A percentile compares a stretch with the other conserved stretches of the same genome.
Evolutionary conservation across 495 filamentous ascomycete species (phyloP).

Genomic region (Annulohypoxylon nitens): DNA sequence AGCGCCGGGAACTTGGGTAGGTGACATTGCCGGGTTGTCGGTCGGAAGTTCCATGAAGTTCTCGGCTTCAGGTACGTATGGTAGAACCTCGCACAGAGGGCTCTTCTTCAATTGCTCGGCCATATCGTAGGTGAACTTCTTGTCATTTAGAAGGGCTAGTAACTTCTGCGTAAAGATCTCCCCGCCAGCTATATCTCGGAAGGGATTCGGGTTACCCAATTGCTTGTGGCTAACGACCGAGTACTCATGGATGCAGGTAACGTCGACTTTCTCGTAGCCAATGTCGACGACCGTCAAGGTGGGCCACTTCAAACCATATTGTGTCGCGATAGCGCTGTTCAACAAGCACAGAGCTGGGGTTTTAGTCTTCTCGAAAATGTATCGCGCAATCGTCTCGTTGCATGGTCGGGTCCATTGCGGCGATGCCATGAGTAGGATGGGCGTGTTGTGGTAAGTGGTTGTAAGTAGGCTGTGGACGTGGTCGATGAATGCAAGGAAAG

Average conservation of each 20-base stretch:
- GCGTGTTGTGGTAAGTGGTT: constrained; percentile 89
- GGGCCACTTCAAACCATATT: constrained; percentile 82
- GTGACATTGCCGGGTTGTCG: constrained; percentile 72
- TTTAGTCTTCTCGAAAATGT: constrained; percentile 97
- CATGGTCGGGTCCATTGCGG: constrained; percentile 89
- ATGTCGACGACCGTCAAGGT: constrained; percentile 89
- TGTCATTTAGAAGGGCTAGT: constrained; percentile 72
- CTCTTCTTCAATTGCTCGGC: constrained; percentile 95
- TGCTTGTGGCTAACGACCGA: constrained; percentile 63
- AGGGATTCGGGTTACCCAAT: constrained; percentile 61
- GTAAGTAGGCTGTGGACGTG: constrained; percentile 89
- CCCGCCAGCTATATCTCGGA: constrained; percentile 79
- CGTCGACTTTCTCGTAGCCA: constrained; percentile 89
- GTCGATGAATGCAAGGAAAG: constrained; percentile 89
- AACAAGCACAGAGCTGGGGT: constrained; percentile 88
- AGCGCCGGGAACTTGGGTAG: constrained; percentile 64
- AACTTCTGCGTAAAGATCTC: constrained; percentile 89
- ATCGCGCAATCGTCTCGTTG: constrained; percentile 84
- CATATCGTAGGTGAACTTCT: constrained; percentile 86
- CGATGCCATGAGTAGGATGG: constrained; percentile 86
- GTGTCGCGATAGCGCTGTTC: constrained; percentile 83
- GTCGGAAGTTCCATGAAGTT: constrained; percentile 64
- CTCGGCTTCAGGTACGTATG: constrained; percentile 70
- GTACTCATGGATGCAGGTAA: constrained; percentile 88
- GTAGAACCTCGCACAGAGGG: constrained; percentile 87